Evolutionary conservation across 768 basidiomycete genomes (phyloP).

Genomic region (Pleurotus pulmonarius): DNA sequence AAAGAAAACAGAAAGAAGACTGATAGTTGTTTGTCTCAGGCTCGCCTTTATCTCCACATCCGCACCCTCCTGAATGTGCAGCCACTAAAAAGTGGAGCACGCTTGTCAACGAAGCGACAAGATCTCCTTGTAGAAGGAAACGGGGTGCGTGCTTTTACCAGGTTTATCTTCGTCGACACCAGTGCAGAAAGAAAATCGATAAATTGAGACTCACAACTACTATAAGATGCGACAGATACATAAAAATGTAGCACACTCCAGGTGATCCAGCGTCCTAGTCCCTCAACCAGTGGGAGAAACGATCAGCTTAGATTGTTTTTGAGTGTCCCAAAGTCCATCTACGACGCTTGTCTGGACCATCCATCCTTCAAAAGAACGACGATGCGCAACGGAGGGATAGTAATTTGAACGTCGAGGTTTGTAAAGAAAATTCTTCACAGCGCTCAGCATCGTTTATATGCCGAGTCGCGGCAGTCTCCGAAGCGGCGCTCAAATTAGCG

Average conservation of each 20-base stretch:
- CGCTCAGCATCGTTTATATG: neutral
- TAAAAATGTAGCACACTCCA: slow-evolving; percentile 67
- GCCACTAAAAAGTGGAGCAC: slow-evolving; percentile 16
- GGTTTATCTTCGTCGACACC: slow-evolving; percentile 71
- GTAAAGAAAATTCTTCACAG: neutral
- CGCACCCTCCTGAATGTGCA: slow-evolving; percentile 43
- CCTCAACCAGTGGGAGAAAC: slow-evolving; percentile 89
- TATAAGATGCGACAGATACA: slow-evolving; percentile 13
- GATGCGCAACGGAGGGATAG: slow-evolving; percentile 49
- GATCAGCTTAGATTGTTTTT: slow-evolving; percentile 93
- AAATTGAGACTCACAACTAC: slow-evolving; percentile 10
- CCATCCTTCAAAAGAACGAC: slow-evolving; percentile 45
- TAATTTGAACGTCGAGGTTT: slow-evolving; percentile 75
- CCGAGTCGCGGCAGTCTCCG: neutral
- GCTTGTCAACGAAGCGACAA: slow-evolving; percentile 12
- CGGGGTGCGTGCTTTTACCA: slow-evolving; percentile 88
- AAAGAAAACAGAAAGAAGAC: too few species aligned
- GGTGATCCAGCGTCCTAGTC: slow-evolving; percentile 90
- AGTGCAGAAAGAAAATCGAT: slow-evolving; percentile 8
- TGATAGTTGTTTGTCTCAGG: slow-evolving; percentile 52
- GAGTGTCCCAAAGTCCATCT: slow-evolving; percentile 60
- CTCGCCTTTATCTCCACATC: slow-evolving; percentile 86
- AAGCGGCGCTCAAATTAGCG: neutral
- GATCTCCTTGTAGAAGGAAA: slow-evolving; percentile 20
- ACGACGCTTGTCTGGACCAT: slow-evolving; percentile 90